Conservation (phyloP, 306 rosid genomes). For the Trifolium fragiferum region DNA sequence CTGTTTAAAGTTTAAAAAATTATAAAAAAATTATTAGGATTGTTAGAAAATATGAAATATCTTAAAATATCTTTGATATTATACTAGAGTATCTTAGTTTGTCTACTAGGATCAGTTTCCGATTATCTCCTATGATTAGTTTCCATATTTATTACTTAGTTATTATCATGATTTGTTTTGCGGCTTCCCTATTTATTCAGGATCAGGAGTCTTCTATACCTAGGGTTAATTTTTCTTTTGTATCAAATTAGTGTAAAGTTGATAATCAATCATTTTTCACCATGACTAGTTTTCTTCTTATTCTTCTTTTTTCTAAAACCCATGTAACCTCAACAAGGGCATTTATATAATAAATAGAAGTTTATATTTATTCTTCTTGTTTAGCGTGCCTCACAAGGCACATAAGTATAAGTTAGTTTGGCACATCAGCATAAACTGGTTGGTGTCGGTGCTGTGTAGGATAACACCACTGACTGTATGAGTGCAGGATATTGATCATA, state of each 20-base stretch:
- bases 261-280: not conserved
- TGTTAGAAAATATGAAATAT: not conserved
- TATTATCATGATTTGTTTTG: not conserved
- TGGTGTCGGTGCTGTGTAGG: not conserved
- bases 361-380: not conserved
- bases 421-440: not conserved
- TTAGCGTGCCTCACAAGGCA: not conserved
- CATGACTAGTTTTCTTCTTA: not conserved
- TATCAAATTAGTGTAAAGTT: not conserved
- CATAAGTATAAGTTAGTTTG: not conserved
- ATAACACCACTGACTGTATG: not conserved
- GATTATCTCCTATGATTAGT: not conserved
- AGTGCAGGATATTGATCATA: not conserved
- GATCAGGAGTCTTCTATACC: not conserved
- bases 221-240: not conserved
- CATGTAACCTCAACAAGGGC: slow-evolving; percentile 6
- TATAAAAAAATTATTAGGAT: not conserved
- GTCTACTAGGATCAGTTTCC: slow-evolving; percentile 5
- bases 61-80: not conserved
- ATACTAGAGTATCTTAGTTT: not conserved
- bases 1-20: not conserved
- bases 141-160: not conserved
- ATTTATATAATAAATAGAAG: slow-evolving; percentile 30
- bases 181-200: not conserved
- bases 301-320: not conserved